Conservation (phyloP, 768 basidiomycete species). For the Porpolomopsis calyptriformis region DNA sequence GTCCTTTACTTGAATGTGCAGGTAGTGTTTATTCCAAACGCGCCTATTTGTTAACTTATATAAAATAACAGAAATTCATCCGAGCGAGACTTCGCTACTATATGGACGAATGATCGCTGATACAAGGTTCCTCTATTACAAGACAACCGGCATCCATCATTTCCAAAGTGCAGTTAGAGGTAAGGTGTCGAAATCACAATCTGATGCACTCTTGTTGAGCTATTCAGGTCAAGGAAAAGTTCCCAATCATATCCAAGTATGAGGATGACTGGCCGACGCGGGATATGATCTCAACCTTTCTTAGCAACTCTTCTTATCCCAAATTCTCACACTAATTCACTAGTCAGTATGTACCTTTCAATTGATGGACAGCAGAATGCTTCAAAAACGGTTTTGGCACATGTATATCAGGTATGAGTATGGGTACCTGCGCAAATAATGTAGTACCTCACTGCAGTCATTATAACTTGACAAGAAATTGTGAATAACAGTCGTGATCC, state of each 20-base stretch:
- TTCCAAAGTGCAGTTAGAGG: not conserved
- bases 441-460: too few relatives aligned
- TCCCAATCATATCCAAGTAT: not conserved
- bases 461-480: too few relatives aligned
- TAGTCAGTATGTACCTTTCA: too few relatives aligned
- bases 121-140: not conserved
- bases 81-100: not conserved
- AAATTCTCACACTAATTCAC: too few relatives aligned
- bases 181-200: not conserved
- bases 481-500: too few relatives aligned
- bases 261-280: constrained; percentile 1
- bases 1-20: not conserved
- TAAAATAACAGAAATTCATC: not conserved
- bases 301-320: not conserved
- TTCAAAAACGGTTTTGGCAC: too few relatives aligned
- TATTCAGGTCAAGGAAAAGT: not conserved
- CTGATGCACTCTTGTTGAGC: not conserved
- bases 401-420: too few relatives aligned
- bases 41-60: not conserved
- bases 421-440: too few relatives aligned
- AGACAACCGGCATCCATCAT: not conserved
- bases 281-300: constrained; percentile 1
- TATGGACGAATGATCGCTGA: not conserved
- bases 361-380: too few relatives aligned
- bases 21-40: not conserved